A percentile compares a stretch with the other conserved stretches of the same genome.
Conservation (phyloP, 164 flowering plant species). For the Aristolochia californica region DNA sequence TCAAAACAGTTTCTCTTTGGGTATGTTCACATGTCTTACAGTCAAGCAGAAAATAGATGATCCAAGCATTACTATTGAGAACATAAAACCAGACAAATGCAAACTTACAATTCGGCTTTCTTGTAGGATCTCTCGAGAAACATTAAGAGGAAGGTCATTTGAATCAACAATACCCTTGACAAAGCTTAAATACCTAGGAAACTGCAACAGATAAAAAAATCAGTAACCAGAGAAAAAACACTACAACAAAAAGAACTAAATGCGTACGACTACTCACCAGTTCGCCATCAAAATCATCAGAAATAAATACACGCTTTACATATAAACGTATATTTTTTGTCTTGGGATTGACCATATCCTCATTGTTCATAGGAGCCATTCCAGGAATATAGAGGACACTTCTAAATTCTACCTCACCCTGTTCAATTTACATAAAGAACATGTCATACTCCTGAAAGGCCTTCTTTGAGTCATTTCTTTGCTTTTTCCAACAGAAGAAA, state of each 20-base stretch:
- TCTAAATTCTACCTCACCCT: constrained; percentile 99
- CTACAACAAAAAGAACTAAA: background rate
- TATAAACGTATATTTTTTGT: constrained; percentile 87
- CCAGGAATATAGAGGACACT: constrained; percentile 91
- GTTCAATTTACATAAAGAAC: constrained; percentile 13
- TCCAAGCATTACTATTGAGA: background rate
- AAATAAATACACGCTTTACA: constrained; percentile 94
- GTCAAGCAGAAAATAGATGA: background rate
- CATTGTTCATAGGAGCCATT: constrained; percentile 91
- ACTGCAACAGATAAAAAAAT: constrained; percentile 49
- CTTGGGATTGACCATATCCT: constrained; percentile 70
- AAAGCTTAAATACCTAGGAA: constrained; percentile 96
- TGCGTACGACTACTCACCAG: constrained; percentile 41
- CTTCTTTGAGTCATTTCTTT: background rate
- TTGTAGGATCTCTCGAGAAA: constrained; percentile 93
- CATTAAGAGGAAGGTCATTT: constrained; percentile 93
- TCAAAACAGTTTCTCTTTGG: too few relatives aligned
- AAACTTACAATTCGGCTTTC: constrained; percentile 93
- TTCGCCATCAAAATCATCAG: constrained; percentile 99
- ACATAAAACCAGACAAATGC: background rate
- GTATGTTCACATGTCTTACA: too few relatives aligned
- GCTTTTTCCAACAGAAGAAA: background rate
- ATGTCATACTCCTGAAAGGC: background rate
- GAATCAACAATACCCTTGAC: constrained; percentile 98
- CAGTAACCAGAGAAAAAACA: background rate